These are phyloP conservation scores for Diplosphaera chodatii DNA, from an alignment of 139 green algal species.

Conservation along the genomic window DNA sequence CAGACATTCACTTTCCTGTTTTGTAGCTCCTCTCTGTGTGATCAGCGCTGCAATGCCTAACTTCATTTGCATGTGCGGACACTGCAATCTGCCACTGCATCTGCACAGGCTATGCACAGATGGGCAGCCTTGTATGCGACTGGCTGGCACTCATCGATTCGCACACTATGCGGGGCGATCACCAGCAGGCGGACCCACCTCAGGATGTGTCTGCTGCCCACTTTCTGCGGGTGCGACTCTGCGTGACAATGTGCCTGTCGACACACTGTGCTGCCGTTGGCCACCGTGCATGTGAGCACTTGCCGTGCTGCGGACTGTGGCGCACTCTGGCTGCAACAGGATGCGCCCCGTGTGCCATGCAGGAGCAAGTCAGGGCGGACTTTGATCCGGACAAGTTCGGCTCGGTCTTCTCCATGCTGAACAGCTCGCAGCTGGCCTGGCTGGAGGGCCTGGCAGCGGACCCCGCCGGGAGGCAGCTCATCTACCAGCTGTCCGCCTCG, in stretches of 20 bases:
- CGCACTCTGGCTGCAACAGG: too few relatives aligned
- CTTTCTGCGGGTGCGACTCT: constrained; percentile 24
- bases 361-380: constrained; percentile 48
- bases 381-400: constrained; percentile 64
- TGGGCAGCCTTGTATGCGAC: constrained; percentile 52
- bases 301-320: too few relatives aligned
- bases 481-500: constrained; percentile 64
- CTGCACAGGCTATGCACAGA: constrained; percentile 56
- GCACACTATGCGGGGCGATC: background rate
- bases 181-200: too few relatives aligned
- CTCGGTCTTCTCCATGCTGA: constrained; percentile 45
- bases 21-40: too few relatives aligned
- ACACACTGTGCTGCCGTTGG: too few relatives aligned
- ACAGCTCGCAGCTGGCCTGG: constrained; percentile 38
- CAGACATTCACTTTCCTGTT: too few relatives aligned
- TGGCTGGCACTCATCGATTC: constrained; percentile 35
- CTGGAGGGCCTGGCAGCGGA: constrained; percentile 52
- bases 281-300: too few relatives aligned
- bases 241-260: too few relatives aligned
- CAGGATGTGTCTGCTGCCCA: constrained; percentile 24
- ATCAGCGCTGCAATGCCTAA: too few relatives aligned
- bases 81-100: background rate
- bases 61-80: too few relatives aligned
- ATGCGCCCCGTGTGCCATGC: too few relatives aligned
- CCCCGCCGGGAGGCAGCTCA: constrained; percentile 37